phyloP scores from a whole-genome alignment of 192 early-diverging fungal species.

The Allomyces arbusculus region DNA sequence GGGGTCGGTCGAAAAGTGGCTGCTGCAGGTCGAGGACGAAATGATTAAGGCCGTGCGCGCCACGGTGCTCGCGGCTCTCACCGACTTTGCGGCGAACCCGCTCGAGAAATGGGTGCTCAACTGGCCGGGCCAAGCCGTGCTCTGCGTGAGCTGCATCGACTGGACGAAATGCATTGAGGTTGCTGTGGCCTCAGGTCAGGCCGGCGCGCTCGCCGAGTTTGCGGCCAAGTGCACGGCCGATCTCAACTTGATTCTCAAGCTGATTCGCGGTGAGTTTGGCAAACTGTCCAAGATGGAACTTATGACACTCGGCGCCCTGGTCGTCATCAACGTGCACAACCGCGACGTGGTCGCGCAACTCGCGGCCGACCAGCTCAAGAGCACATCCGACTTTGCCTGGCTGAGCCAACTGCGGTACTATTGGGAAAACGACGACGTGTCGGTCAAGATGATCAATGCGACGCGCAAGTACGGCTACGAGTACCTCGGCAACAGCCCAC shows the following conservation, averaged over 20 bases:
- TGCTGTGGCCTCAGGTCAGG: slow-evolving; percentile 15
- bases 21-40: slow-evolving; percentile 78
- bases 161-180: slow-evolving; percentile 78
- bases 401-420: slow-evolving; percentile 91
- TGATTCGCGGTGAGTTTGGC: slow-evolving; percentile 78
- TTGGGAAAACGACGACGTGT: slow-evolving; percentile 41
- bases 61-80: slow-evolving; percentile 47
- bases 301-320: slow-evolving; percentile 88
- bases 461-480: slow-evolving; percentile 91
- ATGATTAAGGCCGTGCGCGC: slow-evolving; percentile 70
- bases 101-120: slow-evolving; percentile 67
- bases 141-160: slow-evolving; percentile 66
- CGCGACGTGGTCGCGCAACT: slow-evolving; percentile 71
- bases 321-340: slow-evolving; percentile 97
- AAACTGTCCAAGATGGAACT: slow-evolving; percentile 64
- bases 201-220: slow-evolving; percentile 3
- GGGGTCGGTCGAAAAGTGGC: slow-evolving; percentile 90
- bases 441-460: slow-evolving; percentile 82
- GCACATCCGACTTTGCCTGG: slow-evolving; percentile 79
- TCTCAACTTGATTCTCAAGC: slow-evolving; percentile 50
- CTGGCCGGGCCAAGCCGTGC: slow-evolving; percentile 80
- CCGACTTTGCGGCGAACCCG: slow-evolving; percentile 25
- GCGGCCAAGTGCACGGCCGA: slow-evolving; percentile 40
- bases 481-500: slow-evolving; percentile 88
- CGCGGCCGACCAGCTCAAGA: slow-evolving; percentile 17